Conservation (phyloP, 345 rosid species). For the Arabis hirsuta region DNA sequence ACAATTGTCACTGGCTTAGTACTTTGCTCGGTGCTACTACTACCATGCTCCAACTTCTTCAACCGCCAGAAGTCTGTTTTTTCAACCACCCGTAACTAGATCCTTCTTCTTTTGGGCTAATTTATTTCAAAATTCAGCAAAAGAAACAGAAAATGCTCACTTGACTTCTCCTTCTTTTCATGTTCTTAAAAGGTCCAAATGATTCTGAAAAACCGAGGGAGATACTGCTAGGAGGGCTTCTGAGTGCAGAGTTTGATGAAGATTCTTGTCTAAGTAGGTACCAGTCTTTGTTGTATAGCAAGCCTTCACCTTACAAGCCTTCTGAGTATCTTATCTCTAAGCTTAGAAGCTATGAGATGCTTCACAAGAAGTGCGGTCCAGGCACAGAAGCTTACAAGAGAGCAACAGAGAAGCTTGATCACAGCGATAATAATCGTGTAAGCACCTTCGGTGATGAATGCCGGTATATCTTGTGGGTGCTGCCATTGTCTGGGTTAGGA, state of each 20-base stretch:
- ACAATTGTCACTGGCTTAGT: constrained; percentile 33
- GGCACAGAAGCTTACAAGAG: constrained; percentile 50
- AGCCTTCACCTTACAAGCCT: constrained; percentile 48
- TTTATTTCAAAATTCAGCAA: neutral
- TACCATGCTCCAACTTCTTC: constrained; percentile 30
- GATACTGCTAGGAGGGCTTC: constrained; percentile 55
- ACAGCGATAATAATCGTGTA: neutral
- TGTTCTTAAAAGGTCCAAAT: constrained; percentile 35
- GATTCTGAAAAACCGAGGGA: constrained; percentile 40
- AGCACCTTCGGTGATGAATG: constrained; percentile 8
- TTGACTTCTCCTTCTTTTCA: neutral
- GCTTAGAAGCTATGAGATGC: constrained; percentile 57
- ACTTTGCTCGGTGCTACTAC: constrained; percentile 27
- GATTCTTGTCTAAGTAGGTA: constrained; percentile 53
- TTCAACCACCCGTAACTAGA: constrained; percentile 18
- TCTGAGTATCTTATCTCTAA: constrained; percentile 54
- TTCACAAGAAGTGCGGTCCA: constrained; percentile 63
- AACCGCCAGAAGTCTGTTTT: neutral
- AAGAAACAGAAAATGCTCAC: constrained; percentile 6
- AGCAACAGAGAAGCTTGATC: constrained; percentile 43
- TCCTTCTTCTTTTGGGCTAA: neutral
- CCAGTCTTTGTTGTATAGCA: constrained; percentile 35
- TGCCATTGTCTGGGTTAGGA: constrained; percentile 35
- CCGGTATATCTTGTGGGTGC: constrained; percentile 33
- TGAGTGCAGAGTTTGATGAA: constrained; percentile 50